A percentile compares a stretch with the other conserved stretches of the same genome.
Evolutionary conservation across 2,329 filamentous ascomycete species (phyloP).

Genomic region (Xylogone sp.): DNA sequence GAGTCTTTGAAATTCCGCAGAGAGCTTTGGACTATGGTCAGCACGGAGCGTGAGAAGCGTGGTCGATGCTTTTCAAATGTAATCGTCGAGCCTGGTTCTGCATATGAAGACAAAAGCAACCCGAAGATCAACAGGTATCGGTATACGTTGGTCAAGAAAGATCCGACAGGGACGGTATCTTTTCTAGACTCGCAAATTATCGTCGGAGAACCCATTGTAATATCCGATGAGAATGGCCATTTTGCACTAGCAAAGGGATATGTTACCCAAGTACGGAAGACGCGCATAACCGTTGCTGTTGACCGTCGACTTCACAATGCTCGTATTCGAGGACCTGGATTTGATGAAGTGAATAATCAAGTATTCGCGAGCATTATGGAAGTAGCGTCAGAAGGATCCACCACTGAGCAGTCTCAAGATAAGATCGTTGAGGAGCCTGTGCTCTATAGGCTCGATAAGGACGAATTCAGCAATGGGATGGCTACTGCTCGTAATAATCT

Average conservation of each 20-base stretch:
- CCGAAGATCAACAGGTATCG: constrained; percentile 88
- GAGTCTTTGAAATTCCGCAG: constrained; percentile 82
- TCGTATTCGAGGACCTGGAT: constrained; percentile 69
- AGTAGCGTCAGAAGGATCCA: constrained; percentile 56
- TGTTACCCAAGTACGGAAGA: constrained; percentile 71
- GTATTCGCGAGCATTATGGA: constrained; percentile 92
- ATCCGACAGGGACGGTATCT: constrained; percentile 60
- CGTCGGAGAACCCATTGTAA: constrained; percentile 87
- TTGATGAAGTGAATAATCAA: constrained; percentile 75
- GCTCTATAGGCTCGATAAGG: constrained; percentile 87
- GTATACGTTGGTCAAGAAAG: constrained; percentile 79
- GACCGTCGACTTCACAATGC: constrained; percentile 88
- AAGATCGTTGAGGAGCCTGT: constrained; percentile 52
- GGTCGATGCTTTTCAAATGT: constrained; percentile 89
- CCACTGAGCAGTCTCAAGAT: constrained; percentile 46
- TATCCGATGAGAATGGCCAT: constrained; percentile 92
- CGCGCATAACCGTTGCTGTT: constrained; percentile 80
- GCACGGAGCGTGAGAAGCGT: constrained; percentile 78
- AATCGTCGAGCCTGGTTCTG: constrained; percentile 74
- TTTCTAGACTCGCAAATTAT: constrained; percentile 88
- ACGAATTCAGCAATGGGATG: constrained; percentile 98
- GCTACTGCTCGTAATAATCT: constrained; percentile 91
- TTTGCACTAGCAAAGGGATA: constrained; percentile 94
- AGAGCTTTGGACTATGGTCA: constrained; percentile 96
- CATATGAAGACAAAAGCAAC: constrained; percentile 62